These are phyloP conservation scores for Neocucurbitaria cava DNA, from an alignment of 2,329 filamentous ascomycete species.

Conservation along the genomic window DNA sequence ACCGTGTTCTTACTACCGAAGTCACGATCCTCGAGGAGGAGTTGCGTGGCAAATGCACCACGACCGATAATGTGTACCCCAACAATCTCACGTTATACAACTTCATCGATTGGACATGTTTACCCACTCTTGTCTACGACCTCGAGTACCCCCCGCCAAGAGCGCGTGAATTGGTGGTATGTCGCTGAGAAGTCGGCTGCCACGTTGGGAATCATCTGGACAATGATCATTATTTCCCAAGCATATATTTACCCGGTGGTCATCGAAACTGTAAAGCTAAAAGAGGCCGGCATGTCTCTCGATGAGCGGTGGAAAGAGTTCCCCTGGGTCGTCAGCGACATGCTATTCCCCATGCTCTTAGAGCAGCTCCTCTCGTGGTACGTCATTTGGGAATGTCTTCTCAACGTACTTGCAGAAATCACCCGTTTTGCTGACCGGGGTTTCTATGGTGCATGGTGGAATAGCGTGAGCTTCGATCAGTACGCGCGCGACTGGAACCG, in stretches of 20 bases:
- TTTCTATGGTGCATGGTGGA: constrained; percentile 66
- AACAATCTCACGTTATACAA: constrained; percentile 70
- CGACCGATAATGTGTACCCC: constrained; percentile 65
- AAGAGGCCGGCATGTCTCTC: constrained; percentile 69
- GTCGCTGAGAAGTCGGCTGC: constrained; percentile 75
- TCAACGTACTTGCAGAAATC: constrained; percentile 79
- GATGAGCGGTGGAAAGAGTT: constrained; percentile 69
- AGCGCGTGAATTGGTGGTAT: constrained; percentile 75
- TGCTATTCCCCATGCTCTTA: constrained; percentile 80
- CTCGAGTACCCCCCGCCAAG: constrained; percentile 76
- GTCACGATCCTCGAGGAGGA: constrained; percentile 70
- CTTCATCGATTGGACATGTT: constrained; percentile 74
- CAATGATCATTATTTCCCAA: constrained; percentile 82
- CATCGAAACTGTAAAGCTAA: constrained; percentile 70
- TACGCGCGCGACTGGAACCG: constrained; percentile 83
- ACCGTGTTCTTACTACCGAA: constrained; percentile 70
- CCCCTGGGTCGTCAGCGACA: constrained; percentile 76
- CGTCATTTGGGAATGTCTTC: constrained; percentile 73
- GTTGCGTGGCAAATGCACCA: constrained; percentile 67
- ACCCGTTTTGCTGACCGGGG: constrained; percentile 79
- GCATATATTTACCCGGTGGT: constrained; percentile 80
- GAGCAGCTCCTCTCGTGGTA: constrained; percentile 82
- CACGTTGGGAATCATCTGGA: constrained; percentile 74
- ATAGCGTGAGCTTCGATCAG: constrained; percentile 70
- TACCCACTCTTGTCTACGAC: constrained; percentile 82